These are phyloP conservation scores for Exophiala mesophila DNA, from an alignment of 2,329 filamentous ascomycete genomes.

Conservation along the genomic window DNA sequence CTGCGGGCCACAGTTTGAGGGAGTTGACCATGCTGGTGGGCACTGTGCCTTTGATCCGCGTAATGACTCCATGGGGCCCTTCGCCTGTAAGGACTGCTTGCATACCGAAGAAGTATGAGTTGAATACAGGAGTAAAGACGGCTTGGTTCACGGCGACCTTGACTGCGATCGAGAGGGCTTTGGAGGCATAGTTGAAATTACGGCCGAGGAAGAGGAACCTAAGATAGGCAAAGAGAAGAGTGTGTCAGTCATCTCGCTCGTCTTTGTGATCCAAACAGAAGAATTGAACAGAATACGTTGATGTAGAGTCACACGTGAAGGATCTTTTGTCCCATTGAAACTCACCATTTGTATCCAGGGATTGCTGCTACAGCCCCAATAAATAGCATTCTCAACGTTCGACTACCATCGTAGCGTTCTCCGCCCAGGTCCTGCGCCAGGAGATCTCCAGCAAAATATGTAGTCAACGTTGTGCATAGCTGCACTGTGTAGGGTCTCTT, in stretches of 20 bases:
- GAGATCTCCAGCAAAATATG: conserved; percentile 58
- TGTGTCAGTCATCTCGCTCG: neutral
- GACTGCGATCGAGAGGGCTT: conserved; percentile 62
- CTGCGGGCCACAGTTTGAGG: conserved; percentile 80
- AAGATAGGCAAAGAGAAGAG: conserved; percentile 1
- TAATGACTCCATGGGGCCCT: conserved; percentile 57
- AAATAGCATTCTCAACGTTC: conserved; percentile 65
- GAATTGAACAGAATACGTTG: neutral
- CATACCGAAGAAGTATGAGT: conserved; percentile 74
- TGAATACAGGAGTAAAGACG: conserved; percentile 77
- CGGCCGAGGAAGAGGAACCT: conserved; percentile 76
- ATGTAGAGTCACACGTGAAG: too few species aligned
- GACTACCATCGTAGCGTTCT: conserved; percentile 59
- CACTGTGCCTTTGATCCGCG: conserved; percentile 69
- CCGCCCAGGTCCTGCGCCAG: conserved; percentile 29
- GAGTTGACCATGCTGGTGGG: conserved; percentile 72
- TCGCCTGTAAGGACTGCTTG: conserved; percentile 72
- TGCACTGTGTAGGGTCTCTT: conserved; percentile 75
- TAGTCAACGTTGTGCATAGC: conserved; percentile 66
- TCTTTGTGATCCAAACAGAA: neutral
- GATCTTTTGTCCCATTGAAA: conserved; percentile 8
- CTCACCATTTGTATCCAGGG: conserved; percentile 76
- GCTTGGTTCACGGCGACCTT: conserved; percentile 79
- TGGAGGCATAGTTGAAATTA: conserved; percentile 79
- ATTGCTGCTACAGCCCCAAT: conserved; percentile 72